Conservation (phyloP, 2,329 filamentous ascomycete species). For the Aulographum hederae region DNA sequence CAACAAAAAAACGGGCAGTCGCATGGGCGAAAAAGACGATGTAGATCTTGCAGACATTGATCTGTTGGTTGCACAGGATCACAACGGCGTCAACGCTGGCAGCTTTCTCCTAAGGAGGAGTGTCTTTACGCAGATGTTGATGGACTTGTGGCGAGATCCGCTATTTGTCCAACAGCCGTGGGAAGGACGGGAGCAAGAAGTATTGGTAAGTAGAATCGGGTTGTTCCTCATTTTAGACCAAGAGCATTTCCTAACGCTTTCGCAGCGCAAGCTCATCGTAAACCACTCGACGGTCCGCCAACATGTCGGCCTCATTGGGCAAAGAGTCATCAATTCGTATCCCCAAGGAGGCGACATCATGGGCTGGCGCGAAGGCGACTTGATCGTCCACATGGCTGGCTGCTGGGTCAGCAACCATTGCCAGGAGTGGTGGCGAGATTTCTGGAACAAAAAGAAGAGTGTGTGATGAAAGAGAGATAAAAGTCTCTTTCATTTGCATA, state of each 20-base stretch:
- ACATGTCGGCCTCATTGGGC: constrained; percentile 17
- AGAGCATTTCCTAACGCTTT: neutral
- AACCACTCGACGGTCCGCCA: constrained; percentile 19
- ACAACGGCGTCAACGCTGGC: constrained; percentile 21
- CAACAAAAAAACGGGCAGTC: constrained; percentile 11
- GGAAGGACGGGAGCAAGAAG: constrained; percentile 17
- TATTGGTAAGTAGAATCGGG: constrained; percentile 8
- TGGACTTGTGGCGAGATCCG: constrained; percentile 22
- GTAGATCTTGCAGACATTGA: constrained; percentile 15
- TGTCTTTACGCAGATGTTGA: constrained; percentile 16
- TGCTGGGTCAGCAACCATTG: constrained; percentile 20
- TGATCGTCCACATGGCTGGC: constrained; percentile 22
- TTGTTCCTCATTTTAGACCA: neutral
- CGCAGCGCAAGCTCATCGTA: constrained; percentile 12
- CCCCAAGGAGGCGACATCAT: constrained; percentile 16
- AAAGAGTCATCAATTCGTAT: constrained; percentile 20
- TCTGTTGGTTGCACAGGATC: constrained; percentile 21
- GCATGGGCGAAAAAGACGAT: constrained; percentile 8
- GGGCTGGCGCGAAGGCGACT: constrained; percentile 19
- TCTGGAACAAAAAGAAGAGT: constrained; percentile 11
- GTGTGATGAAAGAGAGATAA: no score
- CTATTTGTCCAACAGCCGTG: constrained; percentile 17
- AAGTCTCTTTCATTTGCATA: no score
- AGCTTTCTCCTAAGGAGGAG: constrained; percentile 20
- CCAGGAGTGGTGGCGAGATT: constrained; percentile 16